Base-by-base conservation (phyloP, 306 rosid species). In the Castanea sativa region DNA sequence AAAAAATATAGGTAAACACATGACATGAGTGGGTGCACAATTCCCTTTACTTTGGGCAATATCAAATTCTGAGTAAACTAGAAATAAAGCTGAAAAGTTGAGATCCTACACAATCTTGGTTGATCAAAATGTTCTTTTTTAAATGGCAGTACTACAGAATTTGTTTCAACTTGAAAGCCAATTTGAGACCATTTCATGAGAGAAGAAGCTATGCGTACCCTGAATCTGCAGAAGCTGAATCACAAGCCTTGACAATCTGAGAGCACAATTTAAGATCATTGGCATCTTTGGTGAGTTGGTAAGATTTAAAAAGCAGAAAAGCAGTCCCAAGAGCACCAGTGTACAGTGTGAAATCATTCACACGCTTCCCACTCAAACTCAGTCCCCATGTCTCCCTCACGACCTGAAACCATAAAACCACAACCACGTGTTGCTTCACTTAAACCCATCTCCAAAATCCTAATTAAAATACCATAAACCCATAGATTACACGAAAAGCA, bases 291-390 rank as follows among this genome's bases (percentile, higher is more conserved):
- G 92, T 89, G 56, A 91, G 86, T 82, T 82, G 90, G 71, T 83
- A 92, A 29, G 92, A 87, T 80, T 89, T 89, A 74, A 94, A 91
- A 73, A 84, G 84, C 71, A 92, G 52, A 79, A 69, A 92, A 5
- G 94, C 96, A 30, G 97, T 91, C 63, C 98, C 98, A 63, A 94
- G 91, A 57, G 80, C 83, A 43, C 98, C 97, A 4, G 97, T 85
- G 76, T 89, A 94, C n/a, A 92, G 73, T 41, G 87, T 86, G 81
- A 82, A 91, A 73, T 92, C 97, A 76, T 69, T 85, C 74, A 85
- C 88, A 82, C 78, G 89, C 73, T 85, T 92, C 63, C 85, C 88
- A 71, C 86, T 30, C 58, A 83, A 75, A 71, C 86, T 25, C 58
- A 84, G 76, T 10, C 84, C 87, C 97, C 97, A 92, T 55, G 93